Percentiles rank a stretch among this genome's conserved stretches.
These are phyloP conservation scores for Sporothrix luriei DNA, from an alignment of 2,329 filamentous ascomycete species.

Conservation along the genomic window DNA sequence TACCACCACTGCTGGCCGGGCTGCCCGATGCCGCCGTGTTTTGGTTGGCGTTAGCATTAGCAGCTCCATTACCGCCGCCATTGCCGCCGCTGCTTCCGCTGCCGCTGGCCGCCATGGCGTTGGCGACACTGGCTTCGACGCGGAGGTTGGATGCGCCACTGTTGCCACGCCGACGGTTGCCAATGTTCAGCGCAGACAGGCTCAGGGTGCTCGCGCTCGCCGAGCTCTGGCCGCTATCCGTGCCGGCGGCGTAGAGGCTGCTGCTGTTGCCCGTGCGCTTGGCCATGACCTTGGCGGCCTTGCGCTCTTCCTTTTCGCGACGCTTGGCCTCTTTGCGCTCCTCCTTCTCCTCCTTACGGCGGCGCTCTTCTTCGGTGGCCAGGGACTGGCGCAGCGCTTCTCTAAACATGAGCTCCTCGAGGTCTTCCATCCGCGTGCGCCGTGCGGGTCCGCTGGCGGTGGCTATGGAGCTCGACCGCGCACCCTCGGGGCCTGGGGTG, in stretches of 20 bases:
- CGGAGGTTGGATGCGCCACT: conserved; percentile 63
- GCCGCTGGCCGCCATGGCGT: conserved; percentile 46
- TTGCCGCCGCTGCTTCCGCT: conserved; percentile 32
- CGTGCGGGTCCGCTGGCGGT: conserved; percentile 39
- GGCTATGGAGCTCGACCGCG: conserved; percentile 39
- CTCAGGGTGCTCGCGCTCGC: conserved; percentile 67
- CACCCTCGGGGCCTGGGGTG: conserved; percentile 42
- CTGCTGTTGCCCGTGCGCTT: conserved; percentile 42
- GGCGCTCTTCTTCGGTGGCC: conserved; percentile 91
- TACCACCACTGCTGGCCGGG: conserved; percentile 27
- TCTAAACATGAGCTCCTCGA: conserved; percentile 98
- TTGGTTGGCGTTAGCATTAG: background rate
- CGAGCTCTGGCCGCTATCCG: conserved; percentile 49
- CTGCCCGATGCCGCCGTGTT: background rate
- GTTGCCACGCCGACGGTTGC: conserved; percentile 59
- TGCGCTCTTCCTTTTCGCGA: conserved; percentile 80
- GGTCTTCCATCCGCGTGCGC: conserved; percentile 71
- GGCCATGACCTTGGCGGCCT: conserved; percentile 66
- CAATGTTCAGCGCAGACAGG: conserved; percentile 49
- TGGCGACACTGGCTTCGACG: conserved; percentile 57
- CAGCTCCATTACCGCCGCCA: background rate
- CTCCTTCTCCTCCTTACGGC: conserved; percentile 80
- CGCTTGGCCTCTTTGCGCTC: conserved; percentile 81
- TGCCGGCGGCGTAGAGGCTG: conserved; percentile 47
- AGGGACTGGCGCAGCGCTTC: conserved; percentile 90